Evolutionary conservation across 257 asterid species (phyloP).

Genomic region (Cordia subcordata): DNA sequence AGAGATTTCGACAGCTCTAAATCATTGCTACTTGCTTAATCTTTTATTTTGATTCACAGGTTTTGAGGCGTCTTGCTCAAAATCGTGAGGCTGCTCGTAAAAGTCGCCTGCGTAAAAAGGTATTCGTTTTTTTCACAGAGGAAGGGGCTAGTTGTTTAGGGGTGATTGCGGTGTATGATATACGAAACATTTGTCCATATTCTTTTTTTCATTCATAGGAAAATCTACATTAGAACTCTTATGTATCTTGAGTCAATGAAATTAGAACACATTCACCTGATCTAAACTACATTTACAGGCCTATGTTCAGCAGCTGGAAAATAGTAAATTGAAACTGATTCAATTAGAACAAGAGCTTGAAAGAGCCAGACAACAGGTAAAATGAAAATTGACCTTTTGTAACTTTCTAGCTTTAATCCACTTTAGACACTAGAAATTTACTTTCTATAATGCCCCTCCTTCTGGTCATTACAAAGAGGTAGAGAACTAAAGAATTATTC

Average conservation of each 20-base stretch:
- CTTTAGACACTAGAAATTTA: neutral
- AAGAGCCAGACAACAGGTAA: conserved; percentile 68
- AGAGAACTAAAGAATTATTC: conserved; percentile 16
- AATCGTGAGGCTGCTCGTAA: conserved; percentile 98
- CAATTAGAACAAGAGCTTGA: conserved; percentile 92
- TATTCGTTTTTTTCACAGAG: conserved; percentile 6
- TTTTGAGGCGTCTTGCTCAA: conserved; percentile 84
- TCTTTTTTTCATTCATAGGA: too few relatives aligned
- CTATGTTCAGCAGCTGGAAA: conserved; percentile 91
- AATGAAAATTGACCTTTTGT: neutral
- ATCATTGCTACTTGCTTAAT: conserved; percentile 7
- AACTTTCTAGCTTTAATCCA: conserved; percentile 6
- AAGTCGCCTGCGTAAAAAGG: conserved; percentile 86
- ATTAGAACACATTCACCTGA: conserved; percentile 6
- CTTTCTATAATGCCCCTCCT: neutral
- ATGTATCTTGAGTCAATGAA: neutral
- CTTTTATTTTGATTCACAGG: conserved; percentile 35
- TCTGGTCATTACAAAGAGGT: conserved; percentile 9
- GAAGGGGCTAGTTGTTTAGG: too few relatives aligned
- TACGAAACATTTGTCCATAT: too few relatives aligned
- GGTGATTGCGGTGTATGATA: too few relatives aligned
- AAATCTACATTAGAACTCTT: too few relatives aligned
- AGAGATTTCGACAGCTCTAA: neutral
- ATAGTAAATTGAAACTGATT: conserved; percentile 58
- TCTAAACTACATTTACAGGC: conserved; percentile 43